Evolutionary conservation across 495 filamentous ascomycete genomes (phyloP).

Genomic region (Neurospora sublineolata): DNA sequence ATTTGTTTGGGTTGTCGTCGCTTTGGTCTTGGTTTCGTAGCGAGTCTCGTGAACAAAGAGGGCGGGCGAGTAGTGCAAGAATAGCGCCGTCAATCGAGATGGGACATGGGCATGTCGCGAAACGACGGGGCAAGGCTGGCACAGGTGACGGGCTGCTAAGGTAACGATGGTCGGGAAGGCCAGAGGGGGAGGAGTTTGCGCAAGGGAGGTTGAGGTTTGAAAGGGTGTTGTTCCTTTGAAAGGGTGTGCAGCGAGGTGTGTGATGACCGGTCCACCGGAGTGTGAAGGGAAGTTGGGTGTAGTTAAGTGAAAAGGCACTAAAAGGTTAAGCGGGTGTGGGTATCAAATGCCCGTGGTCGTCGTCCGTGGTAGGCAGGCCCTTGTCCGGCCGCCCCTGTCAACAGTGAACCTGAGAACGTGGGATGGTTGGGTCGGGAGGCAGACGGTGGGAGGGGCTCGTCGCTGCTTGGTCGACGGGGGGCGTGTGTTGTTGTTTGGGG

Average conservation of each 20-base stretch:
- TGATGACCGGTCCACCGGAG: conserved; percentile 24
- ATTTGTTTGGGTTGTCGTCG: background rate
- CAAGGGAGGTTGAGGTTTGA: background rate
- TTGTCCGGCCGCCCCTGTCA: conserved; percentile 7
- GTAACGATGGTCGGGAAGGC: background rate
- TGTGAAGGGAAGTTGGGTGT: conserved; percentile 11
- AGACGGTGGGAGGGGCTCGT: conserved; percentile 7
- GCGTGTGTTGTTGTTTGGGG: conserved; percentile 7
- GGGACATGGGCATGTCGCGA: background rate
- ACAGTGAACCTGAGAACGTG: conserved; percentile 23
- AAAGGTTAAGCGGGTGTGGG: conserved; percentile 15
- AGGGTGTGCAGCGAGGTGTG: conserved; percentile 6
- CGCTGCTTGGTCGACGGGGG: conserved; percentile 12
- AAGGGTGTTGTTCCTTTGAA: background rate
- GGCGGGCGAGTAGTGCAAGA: background rate
- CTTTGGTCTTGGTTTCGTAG: background rate
- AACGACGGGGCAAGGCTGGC: background rate
- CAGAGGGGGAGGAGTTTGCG: conserved; percentile 3
- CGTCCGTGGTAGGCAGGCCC: conserved; percentile 4
- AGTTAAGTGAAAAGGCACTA: conserved; percentile 3
- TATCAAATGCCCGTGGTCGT: conserved; percentile 13
- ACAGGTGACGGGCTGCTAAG: background rate
- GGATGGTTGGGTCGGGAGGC: conserved; percentile 16
- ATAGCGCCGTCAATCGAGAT: background rate
- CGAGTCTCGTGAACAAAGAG: background rate